Evolutionary conservation across 2,329 filamentous ascomycete genomes (phyloP), one percentile per base, ranked within the genome.

Genomic region (Ophiostoma piceae): DNA sequence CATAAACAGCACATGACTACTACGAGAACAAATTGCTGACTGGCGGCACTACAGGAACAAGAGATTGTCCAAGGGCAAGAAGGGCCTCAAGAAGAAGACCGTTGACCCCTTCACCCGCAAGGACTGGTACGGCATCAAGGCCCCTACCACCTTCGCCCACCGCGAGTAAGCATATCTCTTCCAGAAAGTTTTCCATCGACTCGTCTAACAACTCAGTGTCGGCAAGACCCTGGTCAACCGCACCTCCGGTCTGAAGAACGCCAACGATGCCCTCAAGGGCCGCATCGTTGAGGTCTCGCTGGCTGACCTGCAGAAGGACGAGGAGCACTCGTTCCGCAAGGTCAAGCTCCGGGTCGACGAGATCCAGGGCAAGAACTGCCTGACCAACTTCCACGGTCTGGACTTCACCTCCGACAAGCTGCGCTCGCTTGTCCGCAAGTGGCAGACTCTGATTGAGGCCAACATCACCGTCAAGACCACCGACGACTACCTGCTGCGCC

Each of bases 361-460:
- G 86, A 90, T 99, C 75, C 95, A 99, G 87, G 95, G 95, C 87
- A 97, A 97, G 90, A 98, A 97, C 90, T 98, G 95, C 87, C 86
- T 99, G 84, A 98, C 95, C 88, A 97, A 97, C 90, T 99, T 99
- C 91, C 94, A 99, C 90, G 95, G 95, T 78, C 90, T 99, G 82
- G 95, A 99, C 86, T 98, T 99, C 91, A 99, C 95, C 81, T 97
- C 95, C 78, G 95, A 99, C 90, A 99, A 99, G 89, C 91, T 99
- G 79, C 92, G 95, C 81, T 98, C 95, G 74, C 90, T 99, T 76
- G 95, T 99, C 78, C 94, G 95, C 86, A 99, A 99, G 88, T 99
- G 95, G 95, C 95, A 99, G 85, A 90, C 94, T 75, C 88, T 99
- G 80, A 98, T 99, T 77, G 95, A 99, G 89, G 95, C 95, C 87